Base-by-base conservation (phyloP, 1,284 basidiomycete genomes). In the Cryptococcus hybrid region DNA sequence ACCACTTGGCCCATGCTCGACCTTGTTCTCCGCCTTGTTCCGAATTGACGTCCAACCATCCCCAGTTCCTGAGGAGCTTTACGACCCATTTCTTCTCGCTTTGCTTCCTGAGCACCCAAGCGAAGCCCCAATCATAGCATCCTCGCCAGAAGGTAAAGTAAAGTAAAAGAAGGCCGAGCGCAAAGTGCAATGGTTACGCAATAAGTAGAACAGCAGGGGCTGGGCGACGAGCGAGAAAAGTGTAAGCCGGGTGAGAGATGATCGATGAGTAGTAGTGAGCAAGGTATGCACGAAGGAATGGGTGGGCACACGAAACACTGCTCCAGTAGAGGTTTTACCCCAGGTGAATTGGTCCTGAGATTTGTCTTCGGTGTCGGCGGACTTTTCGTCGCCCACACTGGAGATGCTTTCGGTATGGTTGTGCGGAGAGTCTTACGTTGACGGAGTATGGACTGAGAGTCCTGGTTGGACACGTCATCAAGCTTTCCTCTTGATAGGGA, bases 21-120 rank as follows among this genome's bases (percentile, higher is more conserved):
- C 52, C 83, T 85, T 84, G 56, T 82, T 78, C 60, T 39, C 72
- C 69, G n/a, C 67, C 66, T 13, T 60, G 51, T 1, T 59, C 57
- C 7, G 63, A 63, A 46, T 64, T 53, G 58, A 83, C 82, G 73
- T 98, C 93, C 48, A 98, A 83, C 92, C 93, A 97, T 5, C 92
- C 94, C 47, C 86, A 79, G 12, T 82, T 80, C 59, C 89, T 85
- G 3, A 97, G 83, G 61, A 88, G 85, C 37, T 85, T 82, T 48
- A 97, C 91, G 65, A 99, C 90, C 89, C 90, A 98, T 69, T 86
- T 88, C 78, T 85, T 86, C 80, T 95, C 93, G 80, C 89, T 92
- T 80, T 99, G 95, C 71, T 89, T 88, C 18, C 92, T 92, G 55
- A 99, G 82, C 7, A 98, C 84, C 86, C 89, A 96, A 0, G 94